Conservation (phyloP, 2,329 filamentous ascomycete species). For the Exophiala xenobiotica region DNA sequence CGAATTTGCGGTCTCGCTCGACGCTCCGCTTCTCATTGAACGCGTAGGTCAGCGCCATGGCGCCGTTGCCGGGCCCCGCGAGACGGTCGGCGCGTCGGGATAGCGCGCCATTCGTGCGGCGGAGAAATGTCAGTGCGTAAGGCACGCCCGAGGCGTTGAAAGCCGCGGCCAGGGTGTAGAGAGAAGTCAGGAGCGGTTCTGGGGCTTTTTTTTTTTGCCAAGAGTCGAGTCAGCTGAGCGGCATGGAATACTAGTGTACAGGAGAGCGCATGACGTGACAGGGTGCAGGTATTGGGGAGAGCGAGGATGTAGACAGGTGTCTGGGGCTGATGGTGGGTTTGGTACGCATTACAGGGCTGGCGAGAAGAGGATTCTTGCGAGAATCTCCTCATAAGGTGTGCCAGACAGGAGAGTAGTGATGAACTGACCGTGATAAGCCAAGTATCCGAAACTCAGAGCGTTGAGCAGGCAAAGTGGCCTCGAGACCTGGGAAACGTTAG, state of each 20-base stretch:
- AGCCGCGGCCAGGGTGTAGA: slow-evolving; percentile 20
- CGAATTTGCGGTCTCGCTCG: slow-evolving; percentile 12
- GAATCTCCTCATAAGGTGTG: not conserved
- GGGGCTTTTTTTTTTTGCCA: too few species aligned
- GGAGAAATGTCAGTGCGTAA: slow-evolving; percentile 24
- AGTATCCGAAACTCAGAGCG: slow-evolving; percentile 17
- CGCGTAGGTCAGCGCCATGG: slow-evolving; percentile 21
- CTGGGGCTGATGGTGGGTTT: slow-evolving; percentile 2
- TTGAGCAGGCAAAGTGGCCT: slow-evolving; percentile 22
- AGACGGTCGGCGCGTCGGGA: slow-evolving; percentile 16
- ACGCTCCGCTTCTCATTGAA: slow-evolving; percentile 21
- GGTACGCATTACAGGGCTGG: not conserved
- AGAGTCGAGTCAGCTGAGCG: too few species aligned
- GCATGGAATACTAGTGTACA: too few species aligned
- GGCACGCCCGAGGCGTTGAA: slow-evolving; percentile 21
- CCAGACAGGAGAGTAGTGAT: not conserved
- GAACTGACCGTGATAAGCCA: slow-evolving; percentile 16
- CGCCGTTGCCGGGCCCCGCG: slow-evolving; percentile 3
- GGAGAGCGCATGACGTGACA: too few species aligned
- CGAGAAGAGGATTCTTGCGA: not conserved
- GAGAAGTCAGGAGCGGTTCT: slow-evolving; percentile 5
- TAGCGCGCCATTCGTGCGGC: slow-evolving; percentile 24
- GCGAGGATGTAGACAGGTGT: slow-evolving; percentile 19
- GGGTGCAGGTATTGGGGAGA: too few species aligned
- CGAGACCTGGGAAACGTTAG: too few species aligned